Evolutionary conservation across 1,284 basidiomycete genomes (phyloP), one percentile per base, ranked within the genome.

Genomic region (Ganoderma sp.): DNA sequence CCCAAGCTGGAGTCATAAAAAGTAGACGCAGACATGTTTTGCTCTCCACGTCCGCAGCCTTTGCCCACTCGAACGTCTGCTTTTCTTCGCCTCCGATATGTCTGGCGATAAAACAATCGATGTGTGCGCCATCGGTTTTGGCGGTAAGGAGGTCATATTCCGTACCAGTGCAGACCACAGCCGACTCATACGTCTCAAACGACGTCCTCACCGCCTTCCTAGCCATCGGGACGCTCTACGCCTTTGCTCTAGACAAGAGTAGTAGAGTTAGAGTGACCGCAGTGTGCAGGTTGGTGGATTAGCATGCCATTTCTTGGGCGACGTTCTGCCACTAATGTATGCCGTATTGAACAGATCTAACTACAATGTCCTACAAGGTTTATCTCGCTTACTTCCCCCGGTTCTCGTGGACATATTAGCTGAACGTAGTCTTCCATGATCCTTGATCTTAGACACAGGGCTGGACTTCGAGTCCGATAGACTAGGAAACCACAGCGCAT

Each of bases 151-250:
- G 39, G 37, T 28, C 22, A 52, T 37, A 22, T 50, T 45, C 58
- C 22, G 57, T 45, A 61, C 22, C 52, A 9, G 28, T 17, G 17
- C 32, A 25, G 32, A 22, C 60, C 28, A 14, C 17, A 10, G n/a
- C 25, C 28, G 39, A 2, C 54, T 22, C 41, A 19, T 22, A 43
- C 42, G n/a, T 39, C 17, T 17, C 22, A 32, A 32, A 32, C 32
- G 32, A 32, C 17, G 4, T 41, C 12, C n/a, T 10, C 4, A 43
- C 58, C 1, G 37, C 14, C 12, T 15, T 17, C n/a, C 19, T 42
- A 79, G 79, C 78, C 8, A 77, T 80, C 52, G 80, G 80, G 3
- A 75, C 78, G 14, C 48, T 80, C 14, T 81, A 81, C 67, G 76
- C 75, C 8, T 79, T 73, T 48, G 76, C 76, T 10, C 67, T 81